Percentiles rank a stretch among this genome's conserved stretches.
These are phyloP conservation scores for Botrytis tulipae DNA, from an alignment of 2,329 filamentous ascomycete genomes.

Conservation along the genomic window DNA sequence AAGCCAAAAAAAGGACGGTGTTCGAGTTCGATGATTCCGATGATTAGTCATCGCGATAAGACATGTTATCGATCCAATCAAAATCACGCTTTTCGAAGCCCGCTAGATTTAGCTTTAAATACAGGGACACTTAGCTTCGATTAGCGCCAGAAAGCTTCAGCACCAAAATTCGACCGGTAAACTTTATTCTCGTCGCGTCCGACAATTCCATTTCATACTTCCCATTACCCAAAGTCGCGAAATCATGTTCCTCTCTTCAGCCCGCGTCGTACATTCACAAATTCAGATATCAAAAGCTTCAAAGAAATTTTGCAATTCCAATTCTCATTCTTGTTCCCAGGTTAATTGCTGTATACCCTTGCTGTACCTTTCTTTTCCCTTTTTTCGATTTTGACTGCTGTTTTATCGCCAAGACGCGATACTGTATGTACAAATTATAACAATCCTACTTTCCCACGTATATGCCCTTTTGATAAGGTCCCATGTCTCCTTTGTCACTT, in stretches of 20 bases:
- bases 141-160: not conserved
- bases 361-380: slow-evolving; percentile 18
- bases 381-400: slow-evolving; percentile 17
- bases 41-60: not conserved
- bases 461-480: slow-evolving; percentile 30
- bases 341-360: slow-evolving; percentile 8
- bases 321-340: not conserved
- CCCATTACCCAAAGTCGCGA: slow-evolving; percentile 3
- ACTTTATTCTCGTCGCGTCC: slow-evolving; percentile 11
- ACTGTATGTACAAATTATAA: slow-evolving; percentile 32
- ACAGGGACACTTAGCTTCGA: not conserved
- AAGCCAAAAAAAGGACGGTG: not conserved
- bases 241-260: slow-evolving; percentile 12
- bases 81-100: no score
- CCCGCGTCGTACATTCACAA: slow-evolving; percentile 4
- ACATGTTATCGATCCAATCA: not conserved
- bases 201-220: not conserved
- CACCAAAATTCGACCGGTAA: not conserved
- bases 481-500: slow-evolving; percentile 46
- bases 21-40: not conserved
- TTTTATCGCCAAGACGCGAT: slow-evolving; percentile 35
- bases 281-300: slow-evolving; percentile 1
- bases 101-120: not conserved
- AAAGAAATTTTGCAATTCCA: slow-evolving; percentile 9
- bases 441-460: slow-evolving; percentile 17